Base-by-base conservation (phyloP, 2,329 filamentous ascomycete species). In the Xylaria arbuscula region DNA sequence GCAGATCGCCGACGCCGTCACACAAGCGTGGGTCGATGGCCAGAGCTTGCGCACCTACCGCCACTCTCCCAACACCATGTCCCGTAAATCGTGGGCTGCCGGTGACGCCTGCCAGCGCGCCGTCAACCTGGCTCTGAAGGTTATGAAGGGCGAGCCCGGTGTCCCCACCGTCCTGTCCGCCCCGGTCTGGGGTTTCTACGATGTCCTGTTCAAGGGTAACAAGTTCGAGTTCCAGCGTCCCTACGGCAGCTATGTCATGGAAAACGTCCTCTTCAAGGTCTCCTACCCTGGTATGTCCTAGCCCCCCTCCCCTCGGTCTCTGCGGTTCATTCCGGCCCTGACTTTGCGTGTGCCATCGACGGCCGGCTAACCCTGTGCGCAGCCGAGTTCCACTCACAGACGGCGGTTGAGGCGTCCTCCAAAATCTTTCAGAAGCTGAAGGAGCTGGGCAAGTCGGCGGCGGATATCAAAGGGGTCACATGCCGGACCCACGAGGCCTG, bases 221-320 rank as follows among this genome's bases (percentile, higher is more conserved):
- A 93, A 93, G 83, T 99, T 99, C 81, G 86, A 94, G 81, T 99
- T 98, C 88, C 95, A 98, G 87, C 90, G 96, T 71, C 90, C 91
- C 67, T 99, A 99, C 79, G 95, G 94, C 79, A 97, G 92, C 86
- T 99, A 99, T 82, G 96, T 99, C 74, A 99, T 99, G 96, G 96
- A 99, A 89, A 99, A 98, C 79, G 94, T 99, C 69, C 90, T 99
- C 72, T 99, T 99, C 91, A 99, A 99, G 89, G 96, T 99, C 69
- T 99, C 96, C 54, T 98, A 98, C 81, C 95, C 95, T 78, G 92
- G 92, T 93, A 66, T 11, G 69, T 60, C 85, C 80, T 87, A 64
- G 6, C 38, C 56, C 51, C 48, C 42, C 15, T 58, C 51, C 48
- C 42, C 15, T 24, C 47, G 10, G 7, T 22, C n/a, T 45, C 42